Conservation (phyloP, 805 yeast species). For the Teunomyces tritomae region DNA sequence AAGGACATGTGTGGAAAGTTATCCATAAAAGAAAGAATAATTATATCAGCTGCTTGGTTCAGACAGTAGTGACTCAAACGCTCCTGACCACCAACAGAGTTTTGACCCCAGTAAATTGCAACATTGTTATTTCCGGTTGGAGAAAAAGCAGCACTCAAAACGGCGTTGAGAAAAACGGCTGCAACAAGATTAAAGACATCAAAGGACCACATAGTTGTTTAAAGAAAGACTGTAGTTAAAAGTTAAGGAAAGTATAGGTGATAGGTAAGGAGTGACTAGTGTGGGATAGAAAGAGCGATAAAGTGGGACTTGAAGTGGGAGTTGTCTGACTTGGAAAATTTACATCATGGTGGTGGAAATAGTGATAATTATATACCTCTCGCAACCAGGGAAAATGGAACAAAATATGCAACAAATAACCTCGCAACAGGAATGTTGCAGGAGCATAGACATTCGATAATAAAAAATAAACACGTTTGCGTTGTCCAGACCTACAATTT, state of each 20-base stretch:
- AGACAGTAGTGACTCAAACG: constrained; percentile 13
- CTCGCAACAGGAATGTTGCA: background rate
- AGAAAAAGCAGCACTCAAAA: constrained; percentile 9
- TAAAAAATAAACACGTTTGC: background rate
- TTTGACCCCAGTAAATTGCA: constrained; percentile 19
- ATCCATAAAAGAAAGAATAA: constrained; percentile 12
- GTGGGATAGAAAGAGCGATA: background rate
- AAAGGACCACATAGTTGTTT: constrained; percentile 5
- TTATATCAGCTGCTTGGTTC: constrained; percentile 11
- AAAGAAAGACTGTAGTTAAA: constrained; percentile 3
- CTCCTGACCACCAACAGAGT: constrained; percentile 12
- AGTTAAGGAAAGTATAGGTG: constrained; percentile 1
- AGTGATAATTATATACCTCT: background rate
- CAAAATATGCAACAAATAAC: background rate
- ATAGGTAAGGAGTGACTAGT: constrained; percentile 1
- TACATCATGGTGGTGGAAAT: background rate
- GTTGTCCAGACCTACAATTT: constrained; percentile 2
- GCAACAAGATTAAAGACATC: constrained; percentile 6
- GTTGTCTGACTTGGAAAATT: background rate
- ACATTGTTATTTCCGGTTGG: constrained; percentile 10
- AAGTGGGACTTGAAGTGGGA: background rate
- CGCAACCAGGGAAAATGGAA: background rate
- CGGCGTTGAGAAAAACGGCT: constrained; percentile 6
- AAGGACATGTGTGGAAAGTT: constrained; percentile 11
- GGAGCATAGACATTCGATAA: background rate